These are phyloP conservation scores for Gynostemma pentaphyllum DNA, from an alignment of 306 rosid species.

Conservation along the genomic window DNA sequence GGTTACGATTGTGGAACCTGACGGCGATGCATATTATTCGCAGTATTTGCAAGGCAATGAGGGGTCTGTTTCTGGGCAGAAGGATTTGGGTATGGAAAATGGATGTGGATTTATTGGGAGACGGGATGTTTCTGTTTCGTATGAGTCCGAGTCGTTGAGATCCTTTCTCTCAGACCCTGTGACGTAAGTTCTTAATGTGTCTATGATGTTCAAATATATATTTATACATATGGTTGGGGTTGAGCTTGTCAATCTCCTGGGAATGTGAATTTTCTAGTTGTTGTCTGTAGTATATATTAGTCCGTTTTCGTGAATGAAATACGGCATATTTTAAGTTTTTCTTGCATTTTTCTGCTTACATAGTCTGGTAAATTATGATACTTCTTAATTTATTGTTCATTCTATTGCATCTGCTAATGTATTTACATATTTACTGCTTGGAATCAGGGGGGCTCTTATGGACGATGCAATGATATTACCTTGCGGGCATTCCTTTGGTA, in stretches of 20 bases:
- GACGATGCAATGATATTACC: slow-evolving; percentile 97
- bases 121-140: slow-evolving; percentile 38
- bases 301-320: not conserved
- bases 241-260: not conserved
- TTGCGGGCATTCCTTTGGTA: slow-evolving; percentile 96
- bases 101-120: slow-evolving; percentile 87
- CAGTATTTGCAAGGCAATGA: slow-evolving; percentile 67
- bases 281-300: not conserved
- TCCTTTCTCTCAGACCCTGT: slow-evolving; percentile 78
- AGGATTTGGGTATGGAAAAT: slow-evolving; percentile 52
- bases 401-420: not conserved
- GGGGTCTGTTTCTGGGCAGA: slow-evolving; percentile 54
- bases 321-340: not conserved
- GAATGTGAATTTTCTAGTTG: not conserved
- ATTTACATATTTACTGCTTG: slow-evolving; percentile 1
- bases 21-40: slow-evolving; percentile 69
- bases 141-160: slow-evolving; percentile 76
- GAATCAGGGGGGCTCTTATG: slow-evolving; percentile 80
- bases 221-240: no score
- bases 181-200: slow-evolving; percentile 44
- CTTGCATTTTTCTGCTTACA: not conserved
- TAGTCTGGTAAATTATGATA: not conserved
- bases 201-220: not conserved
- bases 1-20: slow-evolving; percentile 52
- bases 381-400: not conserved